Evolutionary conservation across 139 green algal species (phyloP).

Genomic region (Pseudopediastrum boryanum): DNA sequence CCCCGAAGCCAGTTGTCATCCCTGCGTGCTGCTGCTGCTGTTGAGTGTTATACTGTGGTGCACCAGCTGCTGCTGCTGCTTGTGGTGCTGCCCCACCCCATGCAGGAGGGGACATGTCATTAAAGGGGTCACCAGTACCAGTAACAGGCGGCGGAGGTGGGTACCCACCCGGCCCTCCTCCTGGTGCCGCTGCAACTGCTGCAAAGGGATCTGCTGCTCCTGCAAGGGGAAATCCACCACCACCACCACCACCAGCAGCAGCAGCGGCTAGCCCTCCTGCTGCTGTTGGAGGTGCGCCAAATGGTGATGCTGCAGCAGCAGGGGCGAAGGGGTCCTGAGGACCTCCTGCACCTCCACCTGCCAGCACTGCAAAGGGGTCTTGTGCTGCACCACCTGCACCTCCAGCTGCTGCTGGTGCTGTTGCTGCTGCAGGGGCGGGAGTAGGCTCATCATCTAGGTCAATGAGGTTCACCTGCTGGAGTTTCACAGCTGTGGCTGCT

Average conservation of each 20-base stretch:
- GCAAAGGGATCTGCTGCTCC: slow-evolving; percentile 29
- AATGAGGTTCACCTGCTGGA: slow-evolving; percentile 32
- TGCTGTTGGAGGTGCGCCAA: not conserved
- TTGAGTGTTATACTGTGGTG: no score
- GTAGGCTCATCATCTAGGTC: slow-evolving; percentile 29
- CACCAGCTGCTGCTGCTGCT: no score
- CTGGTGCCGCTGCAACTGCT: not conserved
- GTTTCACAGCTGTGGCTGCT: not conserved
- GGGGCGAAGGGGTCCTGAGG: not conserved
- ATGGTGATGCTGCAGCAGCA: not conserved
- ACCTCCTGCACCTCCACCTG: not conserved
- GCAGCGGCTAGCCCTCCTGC: not conserved
- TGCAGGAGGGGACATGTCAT: no score
- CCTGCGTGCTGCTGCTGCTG: no score
- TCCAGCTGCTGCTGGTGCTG: not conserved
- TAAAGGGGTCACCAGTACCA: no score
- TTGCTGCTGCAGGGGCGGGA: not conserved
- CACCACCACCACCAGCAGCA: not conserved
- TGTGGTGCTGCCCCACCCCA: no score
- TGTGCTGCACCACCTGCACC: no score
- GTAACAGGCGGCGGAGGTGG: not conserved
- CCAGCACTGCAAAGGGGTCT: slow-evolving; percentile 3
- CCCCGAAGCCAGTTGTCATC: no score
- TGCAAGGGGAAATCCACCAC: not conserved
- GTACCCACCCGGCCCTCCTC: not conserved